phyloP scores from a whole-genome alignment of 208 protist species.

The Angomonas ambiguus region DNA sequence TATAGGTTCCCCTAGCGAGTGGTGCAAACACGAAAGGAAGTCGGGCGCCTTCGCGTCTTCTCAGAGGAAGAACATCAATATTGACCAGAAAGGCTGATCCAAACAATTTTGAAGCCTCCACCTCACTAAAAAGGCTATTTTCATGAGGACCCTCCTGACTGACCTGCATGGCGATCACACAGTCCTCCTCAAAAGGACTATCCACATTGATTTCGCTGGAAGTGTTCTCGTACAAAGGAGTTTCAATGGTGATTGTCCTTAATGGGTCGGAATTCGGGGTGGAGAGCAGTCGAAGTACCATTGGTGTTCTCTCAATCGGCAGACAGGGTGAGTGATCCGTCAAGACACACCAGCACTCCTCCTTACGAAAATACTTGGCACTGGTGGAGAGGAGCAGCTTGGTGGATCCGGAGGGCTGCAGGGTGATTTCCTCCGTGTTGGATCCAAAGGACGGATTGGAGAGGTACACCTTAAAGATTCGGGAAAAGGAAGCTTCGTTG shows the following conservation, averaged over 20 bases:
- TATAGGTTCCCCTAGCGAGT: conserved; percentile 72
- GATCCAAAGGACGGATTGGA: conserved; percentile 60
- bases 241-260: conserved; percentile 51
- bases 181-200: conserved; percentile 75
- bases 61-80: conserved; percentile 71
- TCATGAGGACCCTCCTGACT: conserved; percentile 35
- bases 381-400: conserved; percentile 54
- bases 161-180: conserved; percentile 70
- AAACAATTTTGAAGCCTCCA: conserved; percentile 21
- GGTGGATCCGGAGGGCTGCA: conserved; percentile 43
- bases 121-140: conserved; percentile 24
- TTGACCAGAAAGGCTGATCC: conserved; percentile 59
- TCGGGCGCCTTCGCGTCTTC: conserved; percentile 48
- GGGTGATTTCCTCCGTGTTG: conserved; percentile 38
- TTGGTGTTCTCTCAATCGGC: conserved; percentile 41
- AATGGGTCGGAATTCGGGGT: conserved; percentile 67
- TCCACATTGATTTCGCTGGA: conserved; percentile 68
- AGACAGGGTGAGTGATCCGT: conserved; percentile 44
- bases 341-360: conserved; percentile 62
- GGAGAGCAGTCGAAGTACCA: conserved; percentile 69
- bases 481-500: conserved; percentile 62
- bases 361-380: conserved; percentile 61
- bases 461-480: conserved; percentile 74
- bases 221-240: conserved; percentile 73
- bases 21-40: conserved; percentile 82